These are phyloP conservation scores for Cystoderma amianthinum DNA, from an alignment of 768 basidiomycete species.

Conservation along the genomic window DNA sequence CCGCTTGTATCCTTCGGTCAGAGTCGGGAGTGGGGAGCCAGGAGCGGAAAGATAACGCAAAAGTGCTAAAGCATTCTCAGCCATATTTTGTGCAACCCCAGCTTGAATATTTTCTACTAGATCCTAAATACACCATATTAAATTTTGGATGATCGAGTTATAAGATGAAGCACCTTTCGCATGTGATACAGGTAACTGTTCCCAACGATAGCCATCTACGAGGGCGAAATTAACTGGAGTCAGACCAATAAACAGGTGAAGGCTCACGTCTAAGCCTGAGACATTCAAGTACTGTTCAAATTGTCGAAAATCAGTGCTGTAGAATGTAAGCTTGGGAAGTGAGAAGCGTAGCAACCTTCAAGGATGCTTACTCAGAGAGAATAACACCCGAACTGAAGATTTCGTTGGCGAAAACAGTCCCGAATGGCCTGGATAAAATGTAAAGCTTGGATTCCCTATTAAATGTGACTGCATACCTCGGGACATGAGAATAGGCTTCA, in stretches of 20 bases:
- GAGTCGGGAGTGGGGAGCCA: slow-evolving; percentile 59
- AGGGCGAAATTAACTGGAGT: slow-evolving; percentile 2
- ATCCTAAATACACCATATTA: slow-evolving; percentile 36
- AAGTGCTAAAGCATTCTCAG: slow-evolving; percentile 78
- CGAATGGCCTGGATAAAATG: slow-evolving; percentile 56
- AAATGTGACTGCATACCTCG: slow-evolving; percentile 40
- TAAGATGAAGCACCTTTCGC: slow-evolving; percentile 54
- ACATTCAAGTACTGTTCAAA: slow-evolving; percentile 88
- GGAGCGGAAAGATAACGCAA: slow-evolving; percentile 66
- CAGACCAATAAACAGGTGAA: background rate
- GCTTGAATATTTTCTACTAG: slow-evolving; percentile 76
- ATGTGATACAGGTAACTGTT: slow-evolving; percentile 95
- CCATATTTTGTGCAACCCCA: slow-evolving; percentile 89
- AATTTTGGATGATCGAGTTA: background rate
- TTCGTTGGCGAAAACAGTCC: slow-evolving; percentile 86
- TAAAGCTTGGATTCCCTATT: background rate
- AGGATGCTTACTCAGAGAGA: slow-evolving; percentile 70
- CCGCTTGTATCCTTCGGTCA: slow-evolving; percentile 41
- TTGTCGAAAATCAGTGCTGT: slow-evolving; percentile 91
- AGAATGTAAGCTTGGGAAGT: slow-evolving; percentile 4
- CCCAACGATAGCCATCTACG: slow-evolving; percentile 85
- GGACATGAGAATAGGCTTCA: slow-evolving; percentile 79
- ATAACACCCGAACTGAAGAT: slow-evolving; percentile 89
- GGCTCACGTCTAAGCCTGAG: slow-evolving; percentile 80
- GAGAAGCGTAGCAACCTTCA: background rate